Evolutionary conservation across 2,329 filamentous ascomycete genomes (phyloP), one percentile per base, ranked within the genome.

Genomic region (Cercospora sojina): DNA sequence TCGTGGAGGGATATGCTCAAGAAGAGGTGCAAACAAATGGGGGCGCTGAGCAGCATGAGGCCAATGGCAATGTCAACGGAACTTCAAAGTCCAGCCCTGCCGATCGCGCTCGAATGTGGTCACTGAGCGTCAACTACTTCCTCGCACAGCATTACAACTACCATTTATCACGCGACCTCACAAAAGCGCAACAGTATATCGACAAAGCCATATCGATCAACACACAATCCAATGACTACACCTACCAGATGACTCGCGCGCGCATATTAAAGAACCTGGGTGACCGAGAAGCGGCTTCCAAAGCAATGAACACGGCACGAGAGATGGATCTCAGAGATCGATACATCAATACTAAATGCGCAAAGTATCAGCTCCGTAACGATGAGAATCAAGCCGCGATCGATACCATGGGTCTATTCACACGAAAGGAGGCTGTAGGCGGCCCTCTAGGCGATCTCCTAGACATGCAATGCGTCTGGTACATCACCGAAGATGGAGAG

Each of bases 391-490:
- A 96, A 60, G 88, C 88, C 72, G 94, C 91, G 0, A 82, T 98
- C 62, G 88, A 91, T 74, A 97, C 92, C 0, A 93, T 98, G 84
- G 91, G 92, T 69, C 87, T 97, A 70, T 99, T 99, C 80, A 99
- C 96, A 0, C 86, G 94, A 62, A 93, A 93, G 61, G 95, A 99
- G 75, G 91, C 92, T 3, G 86, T 90, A 12, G 93, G 92, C 5
- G 95, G 95, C 1, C 91, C 96, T 4, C 83, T 99, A 47, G 91
- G 90, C 57, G 95, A 99, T 79, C 86, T 99, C 38, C 86, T 96
- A 71, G 95, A 99, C 74, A 99, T 99, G 95, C 95, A 99, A 80
- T 97, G 93, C 77, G 88, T 98, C 73, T 99, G 95, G 96, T 99
- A 89, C 78, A 82, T 99, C 74, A 95, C 92, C 5, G 95, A 99